These are phyloP conservation scores for Immersiella caudata DNA, from an alignment of 495 filamentous ascomycete species.

Conservation along the genomic window DNA sequence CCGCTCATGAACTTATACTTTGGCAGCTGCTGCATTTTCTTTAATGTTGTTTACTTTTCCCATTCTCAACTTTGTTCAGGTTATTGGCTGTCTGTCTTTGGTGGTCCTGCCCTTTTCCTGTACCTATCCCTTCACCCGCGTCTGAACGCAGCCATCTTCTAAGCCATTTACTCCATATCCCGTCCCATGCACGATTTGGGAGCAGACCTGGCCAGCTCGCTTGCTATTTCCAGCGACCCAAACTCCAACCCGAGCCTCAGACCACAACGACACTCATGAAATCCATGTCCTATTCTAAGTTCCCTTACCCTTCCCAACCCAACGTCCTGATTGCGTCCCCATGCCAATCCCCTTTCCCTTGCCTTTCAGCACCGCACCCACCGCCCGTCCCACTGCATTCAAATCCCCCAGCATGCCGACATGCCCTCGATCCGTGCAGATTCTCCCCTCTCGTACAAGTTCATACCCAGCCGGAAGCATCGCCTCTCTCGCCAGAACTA, in stretches of 20 bases:
- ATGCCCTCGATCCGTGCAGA: slow-evolving; percentile 83
- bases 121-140: neutral
- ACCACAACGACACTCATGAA: neutral
- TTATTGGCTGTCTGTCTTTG: too few species aligned
- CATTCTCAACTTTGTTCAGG: too few species aligned
- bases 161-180: neutral
- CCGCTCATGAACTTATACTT: too few species aligned
- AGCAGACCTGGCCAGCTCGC: neutral
- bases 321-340: slow-evolving; percentile 31
- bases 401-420: slow-evolving; percentile 84
- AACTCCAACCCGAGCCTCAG: neutral
- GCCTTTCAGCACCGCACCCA: slow-evolving; percentile 66
- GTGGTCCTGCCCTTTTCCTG: too few species aligned
- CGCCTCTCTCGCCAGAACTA: slow-evolving; percentile 80
- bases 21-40: too few species aligned
- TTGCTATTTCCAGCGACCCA: slow-evolving; percentile 15
- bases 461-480: slow-evolving; percentile 85
- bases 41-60: too few species aligned
- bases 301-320: neutral
- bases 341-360: slow-evolving; percentile 72
- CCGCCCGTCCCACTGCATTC: slow-evolving; percentile 73
- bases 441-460: slow-evolving; percentile 67
- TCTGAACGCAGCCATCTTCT: neutral
- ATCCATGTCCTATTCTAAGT: neutral
- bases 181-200: neutral